These are phyloP conservation scores for Botrytis pseudocinerea DNA, from an alignment of 2,329 filamentous ascomycete genomes.

Conservation along the genomic window DNA sequence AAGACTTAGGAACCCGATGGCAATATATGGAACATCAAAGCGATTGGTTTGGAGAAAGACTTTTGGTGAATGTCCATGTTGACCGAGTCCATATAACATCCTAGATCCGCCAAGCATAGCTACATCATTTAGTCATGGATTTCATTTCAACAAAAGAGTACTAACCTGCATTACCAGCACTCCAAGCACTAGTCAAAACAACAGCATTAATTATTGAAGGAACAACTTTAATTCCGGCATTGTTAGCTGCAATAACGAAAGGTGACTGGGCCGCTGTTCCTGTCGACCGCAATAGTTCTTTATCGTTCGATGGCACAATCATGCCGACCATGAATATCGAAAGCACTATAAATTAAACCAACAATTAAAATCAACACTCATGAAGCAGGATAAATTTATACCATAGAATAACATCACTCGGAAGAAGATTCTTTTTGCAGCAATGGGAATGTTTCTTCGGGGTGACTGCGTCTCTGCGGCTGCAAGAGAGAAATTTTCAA, in stretches of 20 bases:
- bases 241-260: conserved; percentile 70
- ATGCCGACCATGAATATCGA: conserved; percentile 52
- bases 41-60: conserved; percentile 56
- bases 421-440: conserved; percentile 51
- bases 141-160: no score
- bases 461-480: conserved; percentile 58
- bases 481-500: conserved; percentile 55
- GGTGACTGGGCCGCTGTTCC: conserved; percentile 55
- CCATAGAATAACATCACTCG: conserved; percentile 58
- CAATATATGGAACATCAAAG: conserved; percentile 57
- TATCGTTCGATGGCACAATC: conserved; percentile 56
- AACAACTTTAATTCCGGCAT: conserved; percentile 66
- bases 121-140: neutral
- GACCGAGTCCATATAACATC: conserved; percentile 60
- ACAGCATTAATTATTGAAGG: conserved; percentile 75
- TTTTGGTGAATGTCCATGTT: conserved; percentile 54
- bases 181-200: conserved; percentile 71
- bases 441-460: conserved; percentile 54
- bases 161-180: conserved; percentile 60
- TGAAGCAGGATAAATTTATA: neutral
- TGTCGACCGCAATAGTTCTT: conserved; percentile 47
- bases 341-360: conserved; percentile 40
- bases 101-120: conserved; percentile 61
- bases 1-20: conserved; percentile 53
- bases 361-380: no score